These are phyloP conservation scores for Penicillium taxi DNA, from an alignment of 495 filamentous ascomycete genomes.

Conservation along the genomic window DNA sequence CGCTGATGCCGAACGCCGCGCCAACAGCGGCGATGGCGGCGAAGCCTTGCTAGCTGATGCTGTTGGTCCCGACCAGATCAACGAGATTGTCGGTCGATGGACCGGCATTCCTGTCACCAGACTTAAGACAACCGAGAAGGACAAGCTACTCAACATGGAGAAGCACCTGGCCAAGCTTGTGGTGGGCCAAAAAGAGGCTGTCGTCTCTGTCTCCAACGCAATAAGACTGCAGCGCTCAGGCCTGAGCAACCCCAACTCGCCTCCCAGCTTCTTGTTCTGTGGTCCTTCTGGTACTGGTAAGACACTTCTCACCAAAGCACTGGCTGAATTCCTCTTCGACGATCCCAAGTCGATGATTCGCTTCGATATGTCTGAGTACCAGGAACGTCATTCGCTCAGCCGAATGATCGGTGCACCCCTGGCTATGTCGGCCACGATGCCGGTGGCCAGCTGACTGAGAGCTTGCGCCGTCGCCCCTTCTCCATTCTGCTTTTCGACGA, in stretches of 20 bases:
- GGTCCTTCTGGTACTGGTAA: conserved; percentile 97
- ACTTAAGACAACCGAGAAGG: conserved; percentile 90
- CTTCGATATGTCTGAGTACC: conserved; percentile 99
- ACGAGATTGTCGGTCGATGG: conserved; percentile 94
- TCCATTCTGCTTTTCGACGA: conserved; percentile 97
- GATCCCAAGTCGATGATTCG: conserved; percentile 97
- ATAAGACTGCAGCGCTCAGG: conserved; percentile 92
- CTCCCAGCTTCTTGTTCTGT: conserved; percentile 96
- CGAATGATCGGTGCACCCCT: conserved; percentile 97
- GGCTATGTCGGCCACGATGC: conserved; percentile 96
- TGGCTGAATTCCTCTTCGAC: conserved; percentile 97
- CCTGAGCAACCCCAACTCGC: conserved; percentile 88
- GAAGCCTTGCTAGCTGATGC: conserved; percentile 75
- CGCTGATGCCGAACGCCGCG: conserved; percentile 66
- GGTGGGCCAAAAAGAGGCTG: conserved; percentile 92
- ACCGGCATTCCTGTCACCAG: conserved; percentile 94
- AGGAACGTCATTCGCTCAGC: conserved; percentile 91
- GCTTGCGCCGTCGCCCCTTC: conserved; percentile 86
- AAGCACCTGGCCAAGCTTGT: conserved; percentile 72
- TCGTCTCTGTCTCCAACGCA: conserved; percentile 85
- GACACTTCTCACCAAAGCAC: conserved; percentile 89
- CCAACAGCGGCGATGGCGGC: conserved; percentile 45
- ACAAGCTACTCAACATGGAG: conserved; percentile 95
- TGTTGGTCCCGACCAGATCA: conserved; percentile 96
- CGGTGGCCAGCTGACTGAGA: conserved; percentile 92